Evolutionary conservation across 75 land plant genomes (phyloP), one percentile per base, ranked within the genome.

Genomic region (Isoetes taiwanensis): DNA sequence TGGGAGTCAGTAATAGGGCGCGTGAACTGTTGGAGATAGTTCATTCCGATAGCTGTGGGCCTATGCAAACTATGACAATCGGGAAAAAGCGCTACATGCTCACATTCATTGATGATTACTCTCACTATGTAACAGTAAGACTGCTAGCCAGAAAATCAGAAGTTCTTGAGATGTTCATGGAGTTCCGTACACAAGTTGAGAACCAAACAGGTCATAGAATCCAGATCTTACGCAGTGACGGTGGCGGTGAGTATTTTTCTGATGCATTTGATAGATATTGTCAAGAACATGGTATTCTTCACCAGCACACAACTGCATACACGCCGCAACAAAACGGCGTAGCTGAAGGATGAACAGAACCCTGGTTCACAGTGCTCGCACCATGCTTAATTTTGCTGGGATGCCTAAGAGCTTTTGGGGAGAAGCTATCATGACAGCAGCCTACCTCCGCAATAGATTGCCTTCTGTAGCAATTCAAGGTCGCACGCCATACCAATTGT

Each of bases 161-260:
- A 24, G 68, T 58, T 10, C 48, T 74, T 27, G 3, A 17, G 26
- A 25, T n/a, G 10, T 74, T 69, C 27, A 59, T 39, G 12, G 35
- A 26, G 0, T 64, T 64, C 23, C 55, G 66, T 20, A 34, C 2
- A 1, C 5, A 24, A 1, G 59, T 63, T 0, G 63, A 69, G 32
- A 69, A 59, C 2, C 42, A 69, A 58, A 48, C 23, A 20, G 54
- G 37, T 3, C 31, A 8, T 19, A 30, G 16, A 30, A 42, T 69
- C 23, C 41, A 56, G 25, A 29, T 27, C 5, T 53, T 74, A 2
- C 12, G 68, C 2, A 64, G 57, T 28, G 58, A 74, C 29, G 17
- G 58, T 32, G 73, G 77, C 28, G 73, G 73, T 23, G 64, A 74
- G 29, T 68, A 37, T 10, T 37, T 37, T 37, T 14, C 39, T 10